These are phyloP conservation scores for Tulasnella calospora DNA, from an alignment of 768 basidiomycete genomes.

Conservation along the genomic window DNA sequence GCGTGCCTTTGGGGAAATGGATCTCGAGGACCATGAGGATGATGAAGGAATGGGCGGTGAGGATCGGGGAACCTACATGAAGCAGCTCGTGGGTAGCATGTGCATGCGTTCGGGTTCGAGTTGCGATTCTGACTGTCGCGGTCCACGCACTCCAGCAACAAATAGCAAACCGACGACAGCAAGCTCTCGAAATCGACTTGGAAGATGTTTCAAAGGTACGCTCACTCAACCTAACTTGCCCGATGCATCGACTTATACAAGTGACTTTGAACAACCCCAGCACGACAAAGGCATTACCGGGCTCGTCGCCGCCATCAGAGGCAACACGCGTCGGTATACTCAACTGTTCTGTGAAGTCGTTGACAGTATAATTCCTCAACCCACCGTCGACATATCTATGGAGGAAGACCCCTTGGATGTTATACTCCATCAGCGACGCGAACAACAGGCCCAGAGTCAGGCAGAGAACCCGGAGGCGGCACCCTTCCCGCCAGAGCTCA, in stretches of 20 bases:
- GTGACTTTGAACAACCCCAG: constrained; percentile 38
- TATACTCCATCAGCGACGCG: constrained; percentile 87
- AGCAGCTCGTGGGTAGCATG: constrained; percentile 60
- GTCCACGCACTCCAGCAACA: constrained; percentile 56
- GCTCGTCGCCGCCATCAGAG: constrained; percentile 71
- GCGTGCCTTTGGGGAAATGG: constrained; percentile 63
- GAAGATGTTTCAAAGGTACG: constrained; percentile 74
- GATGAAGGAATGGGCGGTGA: constrained; percentile 37
- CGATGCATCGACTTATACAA: not conserved
- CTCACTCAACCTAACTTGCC: not conserved
- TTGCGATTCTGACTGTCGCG: constrained; percentile 28
- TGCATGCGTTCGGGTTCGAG: constrained; percentile 5
- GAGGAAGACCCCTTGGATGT: constrained; percentile 95
- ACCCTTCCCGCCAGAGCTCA: constrained; percentile 78
- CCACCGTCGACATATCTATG: constrained; percentile 84
- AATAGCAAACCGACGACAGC: constrained; percentile 88
- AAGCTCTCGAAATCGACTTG: constrained; percentile 81
- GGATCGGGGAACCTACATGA: constrained; percentile 61
- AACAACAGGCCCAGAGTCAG: constrained; percentile 78
- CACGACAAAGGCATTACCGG: constrained; percentile 66
- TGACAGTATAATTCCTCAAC: constrained; percentile 81
- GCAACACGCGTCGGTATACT: constrained; percentile 86
- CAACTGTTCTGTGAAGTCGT: constrained; percentile 83
- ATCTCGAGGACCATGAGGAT: constrained; percentile 51
- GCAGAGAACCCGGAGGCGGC: constrained; percentile 55